Percentiles rank a stretch among this genome's conserved stretches.
phyloP scores from a whole-genome alignment of 2,329 filamentous ascomycete genomes.

The Aspergillus tubingensis region DNA sequence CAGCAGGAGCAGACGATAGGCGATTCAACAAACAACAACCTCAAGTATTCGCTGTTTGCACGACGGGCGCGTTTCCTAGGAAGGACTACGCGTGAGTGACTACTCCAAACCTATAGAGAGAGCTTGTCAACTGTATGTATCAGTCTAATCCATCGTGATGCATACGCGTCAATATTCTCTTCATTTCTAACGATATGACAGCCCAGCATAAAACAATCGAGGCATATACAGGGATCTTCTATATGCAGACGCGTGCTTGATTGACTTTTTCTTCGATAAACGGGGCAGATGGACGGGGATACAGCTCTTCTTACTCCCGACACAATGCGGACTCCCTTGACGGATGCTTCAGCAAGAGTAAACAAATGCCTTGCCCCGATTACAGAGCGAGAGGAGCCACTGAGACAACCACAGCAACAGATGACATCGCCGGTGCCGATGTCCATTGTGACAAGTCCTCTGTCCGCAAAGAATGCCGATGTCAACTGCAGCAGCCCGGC shows the following conservation, averaged over 20 bases:
- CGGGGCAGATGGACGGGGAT: constrained; percentile 29
- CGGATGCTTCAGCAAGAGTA: constrained; percentile 52
- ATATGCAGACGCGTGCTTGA: constrained; percentile 15
- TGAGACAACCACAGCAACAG: constrained; percentile 17
- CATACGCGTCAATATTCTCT: not conserved
- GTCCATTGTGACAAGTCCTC: constrained; percentile 30
- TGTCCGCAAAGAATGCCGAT: constrained; percentile 38
- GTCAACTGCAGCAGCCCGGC: constrained; percentile 58
- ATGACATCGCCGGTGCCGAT: constrained; percentile 29
- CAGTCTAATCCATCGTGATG: not conserved
- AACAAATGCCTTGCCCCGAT: constrained; percentile 44
- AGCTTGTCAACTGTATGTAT: not conserved
- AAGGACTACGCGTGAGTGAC: not conserved
- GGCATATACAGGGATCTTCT: not conserved
- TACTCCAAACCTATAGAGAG: not conserved
- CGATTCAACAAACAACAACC: not conserved
- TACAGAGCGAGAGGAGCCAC: constrained; percentile 15
- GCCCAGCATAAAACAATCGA: no score
- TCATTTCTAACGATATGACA: not conserved
- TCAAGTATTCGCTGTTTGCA: not conserved
- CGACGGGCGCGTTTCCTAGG: not conserved
- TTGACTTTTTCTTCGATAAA: constrained; percentile 6
- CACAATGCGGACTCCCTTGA: constrained; percentile 43
- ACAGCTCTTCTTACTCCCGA: constrained; percentile 13
- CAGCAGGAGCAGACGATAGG: not conserved